These are phyloP conservation scores for Ceratonia siliqua DNA, from an alignment of 306 rosid genomes.

Conservation along the genomic window DNA sequence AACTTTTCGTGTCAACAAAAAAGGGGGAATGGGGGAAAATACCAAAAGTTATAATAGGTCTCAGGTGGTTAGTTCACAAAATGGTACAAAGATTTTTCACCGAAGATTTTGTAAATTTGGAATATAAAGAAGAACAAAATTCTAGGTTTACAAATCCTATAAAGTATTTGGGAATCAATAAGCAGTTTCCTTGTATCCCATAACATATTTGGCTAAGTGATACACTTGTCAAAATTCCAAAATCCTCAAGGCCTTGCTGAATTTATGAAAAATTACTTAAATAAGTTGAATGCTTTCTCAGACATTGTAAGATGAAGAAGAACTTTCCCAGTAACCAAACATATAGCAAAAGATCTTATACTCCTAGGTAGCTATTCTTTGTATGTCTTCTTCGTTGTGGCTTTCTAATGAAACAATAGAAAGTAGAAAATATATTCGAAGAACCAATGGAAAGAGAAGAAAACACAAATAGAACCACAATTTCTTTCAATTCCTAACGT, in stretches of 20 bases:
- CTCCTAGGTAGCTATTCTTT: slow-evolving; percentile 79
- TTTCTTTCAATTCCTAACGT: too few relatives aligned
- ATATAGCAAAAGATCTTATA: slow-evolving; percentile 67
- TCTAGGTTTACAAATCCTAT: neutral
- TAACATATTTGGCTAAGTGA: slow-evolving; percentile 5
- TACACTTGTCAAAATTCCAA: slow-evolving; percentile 3
- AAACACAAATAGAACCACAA: too few relatives aligned
- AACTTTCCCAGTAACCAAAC: too few relatives aligned
- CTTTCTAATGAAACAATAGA: too few relatives aligned
- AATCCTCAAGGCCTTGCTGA: neutral
- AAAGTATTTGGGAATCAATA: neutral
- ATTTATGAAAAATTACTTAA: neutral
- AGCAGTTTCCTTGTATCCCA: neutral
- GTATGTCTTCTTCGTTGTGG: slow-evolving; percentile 69
- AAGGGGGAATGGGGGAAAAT: neutral
- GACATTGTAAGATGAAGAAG: neutral
- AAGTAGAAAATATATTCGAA: too few relatives aligned
- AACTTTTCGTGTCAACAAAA: slow-evolving; percentile 62
- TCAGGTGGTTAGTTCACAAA: slow-evolving; percentile 7
- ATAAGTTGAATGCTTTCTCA: neutral
- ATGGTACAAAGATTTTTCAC: too few relatives aligned
- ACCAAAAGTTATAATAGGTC: slow-evolving; percentile 8
- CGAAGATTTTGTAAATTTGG: too few relatives aligned
- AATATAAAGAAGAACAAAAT: too few relatives aligned
- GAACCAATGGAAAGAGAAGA: too few relatives aligned